A percentile compares a stretch with the other conserved stretches of the same genome.
phyloP scores from a whole-genome alignment of 2,329 filamentous ascomycete genomes.

The Neofusicoccum sp. region DNA sequence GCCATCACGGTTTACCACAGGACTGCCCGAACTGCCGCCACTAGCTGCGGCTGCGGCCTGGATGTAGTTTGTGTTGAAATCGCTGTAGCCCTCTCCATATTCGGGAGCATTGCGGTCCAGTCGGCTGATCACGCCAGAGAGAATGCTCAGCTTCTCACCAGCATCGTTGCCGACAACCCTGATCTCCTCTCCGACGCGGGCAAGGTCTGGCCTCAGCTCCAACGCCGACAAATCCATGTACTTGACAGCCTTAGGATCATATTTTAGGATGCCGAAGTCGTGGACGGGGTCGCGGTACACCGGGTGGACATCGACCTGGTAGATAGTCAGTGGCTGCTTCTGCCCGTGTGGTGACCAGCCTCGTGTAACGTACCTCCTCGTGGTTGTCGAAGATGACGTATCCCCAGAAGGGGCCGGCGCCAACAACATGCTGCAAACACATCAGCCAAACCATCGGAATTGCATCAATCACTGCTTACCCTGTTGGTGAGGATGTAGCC shows the following conservation, averaged over 20 bases:
- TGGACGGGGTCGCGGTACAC: conserved; percentile 98
- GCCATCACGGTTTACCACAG: conserved; percentile 94
- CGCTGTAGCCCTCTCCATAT: conserved; percentile 96
- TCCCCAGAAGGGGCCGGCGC: conserved; percentile 94
- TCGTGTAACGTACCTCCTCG: conserved; percentile 62
- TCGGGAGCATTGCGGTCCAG: conserved; percentile 96
- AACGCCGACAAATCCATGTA: conserved; percentile 91
- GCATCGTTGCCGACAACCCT: conserved; percentile 98
- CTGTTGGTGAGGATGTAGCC: conserved; percentile 65
- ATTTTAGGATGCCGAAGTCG: conserved; percentile 96
- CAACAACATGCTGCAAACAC: conserved; percentile 74
- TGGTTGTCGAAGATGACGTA: conserved; percentile 99
- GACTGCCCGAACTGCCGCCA: conserved; percentile 96
- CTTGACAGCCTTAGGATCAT: conserved; percentile 93
- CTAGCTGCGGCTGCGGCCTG: conserved; percentile 96
- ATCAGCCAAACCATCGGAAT: conserved; percentile 28
- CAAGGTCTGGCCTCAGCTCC: conserved; percentile 79
- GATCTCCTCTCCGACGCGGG: conserved; percentile 87
- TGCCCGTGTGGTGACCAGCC: neutral
- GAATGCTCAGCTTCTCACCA: conserved; percentile 95
- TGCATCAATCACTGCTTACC: conserved; percentile 26
- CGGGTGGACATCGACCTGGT: conserved; percentile 87
- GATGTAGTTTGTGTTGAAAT: conserved; percentile 97
- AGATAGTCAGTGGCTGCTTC: conserved; percentile 23
- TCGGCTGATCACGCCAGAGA: conserved; percentile 95